A percentile compares a stretch with the other conserved stretches of the same genome.
These are phyloP conservation scores for Sutorius australiensis DNA, from an alignment of 768 basidiomycete genomes.

Conservation along the genomic window DNA sequence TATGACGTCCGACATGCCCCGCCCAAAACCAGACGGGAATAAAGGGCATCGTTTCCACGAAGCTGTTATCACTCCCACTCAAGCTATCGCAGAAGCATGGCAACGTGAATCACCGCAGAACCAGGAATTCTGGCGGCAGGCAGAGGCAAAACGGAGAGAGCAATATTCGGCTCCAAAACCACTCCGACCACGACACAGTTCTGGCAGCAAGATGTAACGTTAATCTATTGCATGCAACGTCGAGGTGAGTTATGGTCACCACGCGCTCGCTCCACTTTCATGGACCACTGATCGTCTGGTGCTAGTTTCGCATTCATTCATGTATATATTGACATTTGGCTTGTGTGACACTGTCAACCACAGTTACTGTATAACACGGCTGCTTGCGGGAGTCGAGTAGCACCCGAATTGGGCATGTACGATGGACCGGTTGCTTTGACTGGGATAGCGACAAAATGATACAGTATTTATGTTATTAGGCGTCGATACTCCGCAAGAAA, in stretches of 20 bases:
- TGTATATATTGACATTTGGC: constrained; percentile 28
- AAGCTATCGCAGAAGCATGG: constrained; percentile 70
- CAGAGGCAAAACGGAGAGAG: constrained; percentile 44
- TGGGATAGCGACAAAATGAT: constrained; percentile 11
- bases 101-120: constrained; percentile 55
- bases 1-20: constrained; percentile 35
- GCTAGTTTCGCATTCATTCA: constrained; percentile 30
- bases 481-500: constrained; percentile 19
- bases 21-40: constrained; percentile 33
- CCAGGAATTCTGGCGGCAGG: constrained; percentile 58
- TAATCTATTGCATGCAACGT: constrained; percentile 13
- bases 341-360: constrained; percentile 18
- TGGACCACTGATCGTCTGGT: constrained; percentile 3
- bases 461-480: constrained; percentile 24
- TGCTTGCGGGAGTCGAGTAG: constrained; percentile 5
- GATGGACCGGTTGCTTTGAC: constrained; percentile 9
- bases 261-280: neutral
- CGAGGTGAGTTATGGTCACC: constrained; percentile 11
- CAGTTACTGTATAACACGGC: constrained; percentile 24
- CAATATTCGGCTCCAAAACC: constrained; percentile 42
- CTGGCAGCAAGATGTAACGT: constrained; percentile 53
- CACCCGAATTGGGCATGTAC: constrained; percentile 13
- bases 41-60: constrained; percentile 28
- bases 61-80: constrained; percentile 44
- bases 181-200: constrained; percentile 32